Percentiles rank a stretch among this genome's conserved stretches.
phyloP scores from a whole-genome alignment of 352 stramenopile genomes.

The Pilasporangium apinafurcum region DNA sequence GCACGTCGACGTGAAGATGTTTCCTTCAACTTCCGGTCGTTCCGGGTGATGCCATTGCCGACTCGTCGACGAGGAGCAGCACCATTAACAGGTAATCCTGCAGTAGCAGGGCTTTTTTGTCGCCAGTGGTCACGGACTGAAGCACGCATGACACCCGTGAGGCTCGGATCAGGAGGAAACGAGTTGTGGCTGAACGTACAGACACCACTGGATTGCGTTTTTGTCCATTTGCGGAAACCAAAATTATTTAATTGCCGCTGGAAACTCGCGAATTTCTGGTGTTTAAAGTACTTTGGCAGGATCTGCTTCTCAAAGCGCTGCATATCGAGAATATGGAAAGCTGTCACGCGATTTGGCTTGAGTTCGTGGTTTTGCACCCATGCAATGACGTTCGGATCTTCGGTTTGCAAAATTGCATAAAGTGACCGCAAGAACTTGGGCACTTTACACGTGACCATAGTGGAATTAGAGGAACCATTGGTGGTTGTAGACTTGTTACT shows the following conservation, averaged over 20 bases:
- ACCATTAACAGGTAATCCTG: slow-evolving; percentile 13
- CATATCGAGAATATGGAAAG: slow-evolving; percentile 78
- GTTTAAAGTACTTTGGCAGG: slow-evolving; percentile 92
- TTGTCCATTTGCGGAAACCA: slow-evolving; percentile 84
- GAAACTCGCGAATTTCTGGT: slow-evolving; percentile 90
- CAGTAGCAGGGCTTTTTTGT: too few relatives aligned
- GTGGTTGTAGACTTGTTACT: not conserved
- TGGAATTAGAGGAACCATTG: slow-evolving; percentile 1
- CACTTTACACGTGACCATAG: slow-evolving; percentile 40
- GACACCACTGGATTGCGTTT: slow-evolving; percentile 69
- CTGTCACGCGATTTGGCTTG: slow-evolving; percentile 50
- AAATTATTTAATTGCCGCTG: slow-evolving; percentile 93
- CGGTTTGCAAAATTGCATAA: slow-evolving; percentile 72
- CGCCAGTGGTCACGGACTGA: slow-evolving; percentile 68
- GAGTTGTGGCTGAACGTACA: slow-evolving; percentile 84
- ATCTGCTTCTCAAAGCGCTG: slow-evolving; percentile 82
- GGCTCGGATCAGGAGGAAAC: slow-evolving; percentile 56
- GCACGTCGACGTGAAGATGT: slow-evolving; percentile 15
- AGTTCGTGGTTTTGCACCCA: slow-evolving; percentile 73
- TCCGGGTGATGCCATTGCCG: slow-evolving; percentile 43
- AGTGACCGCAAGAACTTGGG: slow-evolving; percentile 81
- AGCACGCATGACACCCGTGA: slow-evolving; percentile 19
- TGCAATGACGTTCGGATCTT: slow-evolving; percentile 57
- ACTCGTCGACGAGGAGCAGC: slow-evolving; percentile 17
- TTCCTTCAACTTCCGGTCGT: slow-evolving; percentile 37